Evolutionary conservation across 305 asterid species (phyloP).

Genomic region (Nicotiana rustica): DNA sequence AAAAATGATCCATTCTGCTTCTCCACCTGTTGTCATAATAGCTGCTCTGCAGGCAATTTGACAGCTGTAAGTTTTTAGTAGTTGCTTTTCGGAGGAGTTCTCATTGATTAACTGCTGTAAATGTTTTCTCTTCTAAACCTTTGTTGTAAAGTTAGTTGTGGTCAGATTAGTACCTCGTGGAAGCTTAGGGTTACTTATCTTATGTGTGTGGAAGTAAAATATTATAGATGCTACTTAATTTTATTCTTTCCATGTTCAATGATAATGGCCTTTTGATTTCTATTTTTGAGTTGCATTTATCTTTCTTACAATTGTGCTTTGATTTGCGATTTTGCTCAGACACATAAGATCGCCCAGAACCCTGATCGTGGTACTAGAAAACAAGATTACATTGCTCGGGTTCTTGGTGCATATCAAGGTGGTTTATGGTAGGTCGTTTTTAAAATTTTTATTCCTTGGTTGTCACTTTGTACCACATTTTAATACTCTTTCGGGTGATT

Average conservation of each 20-base stretch:
- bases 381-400: conserved; percentile 64
- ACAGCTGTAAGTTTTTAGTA: neutral
- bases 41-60: conserved; percentile 31
- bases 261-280: neutral
- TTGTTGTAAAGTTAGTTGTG: conserved; percentile 1
- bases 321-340: conserved; percentile 46
- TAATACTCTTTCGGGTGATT: conserved; percentile 32
- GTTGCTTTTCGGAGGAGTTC: conserved; percentile 12
- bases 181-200: neutral
- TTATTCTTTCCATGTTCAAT: conserved; percentile 29
- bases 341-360: conserved; percentile 26
- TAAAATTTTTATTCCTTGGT: conserved; percentile 26
- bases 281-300: conserved; percentile 19
- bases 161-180: neutral
- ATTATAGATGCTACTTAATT: neutral
- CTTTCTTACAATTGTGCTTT: conserved; percentile 30
- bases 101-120: neutral
- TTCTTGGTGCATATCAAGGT: conserved; percentile 61
- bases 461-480: conserved; percentile 31
- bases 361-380: conserved; percentile 61
- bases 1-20: neutral
- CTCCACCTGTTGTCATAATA: conserved; percentile 16
- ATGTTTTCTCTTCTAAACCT: neutral
- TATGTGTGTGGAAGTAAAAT: neutral
- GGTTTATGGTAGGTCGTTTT: conserved; percentile 62